Percentiles rank a stretch among this genome's conserved stretches.
phyloP scores from a whole-genome alignment of 116 monocot genomes.

The Papilionanthe hybrid region DNA sequence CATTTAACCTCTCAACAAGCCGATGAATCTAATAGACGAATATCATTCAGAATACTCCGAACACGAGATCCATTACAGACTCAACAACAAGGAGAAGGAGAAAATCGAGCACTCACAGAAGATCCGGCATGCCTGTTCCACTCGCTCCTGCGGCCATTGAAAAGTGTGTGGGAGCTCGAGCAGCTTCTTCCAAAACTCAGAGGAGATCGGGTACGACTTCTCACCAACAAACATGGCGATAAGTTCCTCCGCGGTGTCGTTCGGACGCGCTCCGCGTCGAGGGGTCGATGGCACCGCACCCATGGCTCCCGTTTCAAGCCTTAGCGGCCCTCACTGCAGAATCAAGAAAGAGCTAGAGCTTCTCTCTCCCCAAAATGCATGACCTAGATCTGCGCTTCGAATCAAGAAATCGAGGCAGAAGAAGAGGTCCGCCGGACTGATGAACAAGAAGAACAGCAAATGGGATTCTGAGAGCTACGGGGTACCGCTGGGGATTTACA shows the following conservation, averaged over 20 bases:
- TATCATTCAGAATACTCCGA: background rate
- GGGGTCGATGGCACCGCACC: slow-evolving; percentile 86
- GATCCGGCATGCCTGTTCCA: slow-evolving; percentile 63
- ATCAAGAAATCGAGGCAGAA: background rate
- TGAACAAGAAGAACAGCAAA: background rate
- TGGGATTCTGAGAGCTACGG: background rate
- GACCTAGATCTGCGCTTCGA: background rate
- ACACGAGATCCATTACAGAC: background rate
- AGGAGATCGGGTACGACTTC: slow-evolving; percentile 67
- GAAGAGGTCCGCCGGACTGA: background rate
- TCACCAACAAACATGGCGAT: slow-evolving; percentile 76
- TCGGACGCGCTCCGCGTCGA: slow-evolving; percentile 21
- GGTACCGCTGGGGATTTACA: background rate
- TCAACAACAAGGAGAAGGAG: background rate
- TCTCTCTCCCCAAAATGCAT: background rate
- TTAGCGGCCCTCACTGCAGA: background rate
- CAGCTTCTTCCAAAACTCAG: slow-evolving; percentile 82
- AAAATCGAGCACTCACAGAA: slow-evolving; percentile 40
- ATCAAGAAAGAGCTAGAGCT: background rate
- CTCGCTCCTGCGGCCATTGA: slow-evolving; percentile 66
- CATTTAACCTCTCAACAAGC: background rate
- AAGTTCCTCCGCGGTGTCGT: slow-evolving; percentile 60
- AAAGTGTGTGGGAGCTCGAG: slow-evolving; percentile 78
- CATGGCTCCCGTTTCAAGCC: slow-evolving; percentile 33
- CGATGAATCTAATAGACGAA: background rate